These are phyloP conservation scores for Acacia acuminata DNA, from an alignment of 306 rosid genomes.

Conservation along the genomic window DNA sequence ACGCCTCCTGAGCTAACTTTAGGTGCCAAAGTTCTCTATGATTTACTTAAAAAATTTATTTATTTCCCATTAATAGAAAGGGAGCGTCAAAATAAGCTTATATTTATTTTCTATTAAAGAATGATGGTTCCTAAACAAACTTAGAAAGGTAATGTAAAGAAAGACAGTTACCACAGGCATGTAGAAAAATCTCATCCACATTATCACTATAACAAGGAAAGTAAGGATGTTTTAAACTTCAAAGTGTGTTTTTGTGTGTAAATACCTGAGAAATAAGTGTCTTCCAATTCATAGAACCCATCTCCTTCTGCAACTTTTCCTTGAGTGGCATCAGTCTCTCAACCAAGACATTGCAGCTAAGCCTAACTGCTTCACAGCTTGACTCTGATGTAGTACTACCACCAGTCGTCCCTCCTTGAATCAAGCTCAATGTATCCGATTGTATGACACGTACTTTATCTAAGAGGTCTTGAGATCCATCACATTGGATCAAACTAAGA, in stretches of 20 bases:
- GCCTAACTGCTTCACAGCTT: slow-evolving; percentile 86
- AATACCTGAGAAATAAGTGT: slow-evolving; percentile 68
- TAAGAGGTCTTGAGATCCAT: slow-evolving; percentile 48
- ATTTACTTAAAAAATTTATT: no score
- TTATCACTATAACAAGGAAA: not conserved
- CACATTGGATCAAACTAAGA: slow-evolving; percentile 59
- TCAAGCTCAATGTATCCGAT: slow-evolving; percentile 73
- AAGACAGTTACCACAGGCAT: no score
- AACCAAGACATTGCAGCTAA: slow-evolving; percentile 76
- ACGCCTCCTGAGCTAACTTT: no score
- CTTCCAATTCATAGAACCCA: slow-evolving; percentile 69
- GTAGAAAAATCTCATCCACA: not conserved
- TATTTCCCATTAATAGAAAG: no score
- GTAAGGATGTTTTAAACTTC: no score
- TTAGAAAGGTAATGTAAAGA: no score
- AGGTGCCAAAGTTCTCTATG: no score
- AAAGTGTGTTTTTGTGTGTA: not conserved
- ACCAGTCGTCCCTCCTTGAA: slow-evolving; percentile 81
- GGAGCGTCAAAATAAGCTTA: no score
- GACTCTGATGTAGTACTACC: slow-evolving; percentile 96
- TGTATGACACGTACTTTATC: slow-evolving; percentile 76
- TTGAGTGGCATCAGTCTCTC: slow-evolving; percentile 74
- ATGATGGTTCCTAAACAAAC: no score
- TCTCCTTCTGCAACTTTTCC: slow-evolving; percentile 54
- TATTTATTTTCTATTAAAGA: no score